phyloP scores from a whole-genome alignment of 2,329 filamentous ascomycete genomes.

The Aspergillus latus region DNA sequence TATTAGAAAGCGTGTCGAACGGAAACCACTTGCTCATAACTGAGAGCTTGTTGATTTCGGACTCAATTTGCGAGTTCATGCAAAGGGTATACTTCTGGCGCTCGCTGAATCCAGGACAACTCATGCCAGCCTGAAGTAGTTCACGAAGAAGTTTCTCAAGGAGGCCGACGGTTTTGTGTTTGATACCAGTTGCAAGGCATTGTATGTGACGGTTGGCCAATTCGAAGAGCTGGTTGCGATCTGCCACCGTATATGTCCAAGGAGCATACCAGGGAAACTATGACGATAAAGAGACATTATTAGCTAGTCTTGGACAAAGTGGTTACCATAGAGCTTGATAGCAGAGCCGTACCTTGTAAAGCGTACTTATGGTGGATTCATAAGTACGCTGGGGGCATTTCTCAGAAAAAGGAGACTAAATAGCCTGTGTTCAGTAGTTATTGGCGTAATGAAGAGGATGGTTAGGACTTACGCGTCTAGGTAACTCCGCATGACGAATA shows the following conservation, averaged over 20 bases:
- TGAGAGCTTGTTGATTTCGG: slow-evolving; percentile 24
- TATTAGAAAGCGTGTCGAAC: slow-evolving; percentile 38
- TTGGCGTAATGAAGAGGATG: background rate
- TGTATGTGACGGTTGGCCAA: slow-evolving; percentile 58
- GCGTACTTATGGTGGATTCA: slow-evolving; percentile 53
- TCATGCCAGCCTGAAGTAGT: slow-evolving; percentile 42
- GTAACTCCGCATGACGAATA: slow-evolving; percentile 49
- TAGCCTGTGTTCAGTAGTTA: slow-evolving; percentile 1
- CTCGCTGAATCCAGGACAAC: slow-evolving; percentile 46
- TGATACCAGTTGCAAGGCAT: slow-evolving; percentile 66
- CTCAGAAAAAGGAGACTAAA: slow-evolving; percentile 49
- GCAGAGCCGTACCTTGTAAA: slow-evolving; percentile 46
- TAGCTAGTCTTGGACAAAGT: background rate
- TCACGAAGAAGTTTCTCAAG: slow-evolving; percentile 40
- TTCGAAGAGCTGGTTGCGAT: slow-evolving; percentile 49
- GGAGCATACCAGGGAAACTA: slow-evolving; percentile 54
- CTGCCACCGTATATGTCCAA: slow-evolving; percentile 46
- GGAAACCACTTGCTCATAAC: slow-evolving; percentile 38
- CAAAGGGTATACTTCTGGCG: slow-evolving; percentile 43
- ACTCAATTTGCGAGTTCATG: slow-evolving; percentile 26
- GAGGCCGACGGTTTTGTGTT: slow-evolving; percentile 42
- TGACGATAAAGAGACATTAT: slow-evolving; percentile 11
- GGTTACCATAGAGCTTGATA: background rate
- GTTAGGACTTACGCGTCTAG: slow-evolving; percentile 47
- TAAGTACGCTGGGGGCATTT: slow-evolving; percentile 55